phyloP scores from a whole-genome alignment of 1,284 basidiomycete species.

The Cryptococcus sp. region DNA sequence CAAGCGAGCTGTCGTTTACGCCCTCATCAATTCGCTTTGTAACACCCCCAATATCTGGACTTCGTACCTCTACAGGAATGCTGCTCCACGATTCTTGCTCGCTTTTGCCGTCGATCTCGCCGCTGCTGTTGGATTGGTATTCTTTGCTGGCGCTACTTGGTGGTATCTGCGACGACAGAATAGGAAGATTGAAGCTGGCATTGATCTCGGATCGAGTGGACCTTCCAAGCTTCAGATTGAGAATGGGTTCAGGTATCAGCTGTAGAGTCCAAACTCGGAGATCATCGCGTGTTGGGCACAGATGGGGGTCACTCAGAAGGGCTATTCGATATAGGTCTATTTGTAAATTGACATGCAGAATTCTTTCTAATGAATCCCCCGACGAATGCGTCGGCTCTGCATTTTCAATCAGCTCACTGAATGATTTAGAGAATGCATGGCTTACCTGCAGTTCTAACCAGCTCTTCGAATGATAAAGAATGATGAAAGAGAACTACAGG shows the following conservation, averaged over 20 bases:
- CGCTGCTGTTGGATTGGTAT: slow-evolving; percentile 33
- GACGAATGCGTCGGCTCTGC: too few species aligned
- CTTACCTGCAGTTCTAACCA: too few species aligned
- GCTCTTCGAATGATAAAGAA: too few species aligned
- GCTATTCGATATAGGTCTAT: too few species aligned
- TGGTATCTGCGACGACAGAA: slow-evolving; percentile 42
- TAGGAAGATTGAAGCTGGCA: slow-evolving; percentile 37
- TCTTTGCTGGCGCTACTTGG: slow-evolving; percentile 22
- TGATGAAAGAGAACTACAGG: too few species aligned
- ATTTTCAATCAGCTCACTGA: too few species aligned
- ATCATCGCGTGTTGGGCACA: too few species aligned
- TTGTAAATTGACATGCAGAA: too few species aligned
- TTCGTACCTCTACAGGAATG: slow-evolving; percentile 40
- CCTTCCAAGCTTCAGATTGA: slow-evolving; percentile 36
- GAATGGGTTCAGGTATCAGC: slow-evolving; percentile 42
- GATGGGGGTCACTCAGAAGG: too few species aligned
- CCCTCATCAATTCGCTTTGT: slow-evolving; percentile 29
- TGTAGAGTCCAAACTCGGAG: too few species aligned
- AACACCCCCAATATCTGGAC: slow-evolving; percentile 49
- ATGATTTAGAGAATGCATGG: too few species aligned
- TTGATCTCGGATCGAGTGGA: slow-evolving; percentile 31
- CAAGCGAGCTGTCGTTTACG: slow-evolving; percentile 47
- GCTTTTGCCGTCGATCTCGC: slow-evolving; percentile 45
- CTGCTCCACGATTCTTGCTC: slow-evolving; percentile 35
- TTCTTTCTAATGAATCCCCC: too few species aligned